These are phyloP conservation scores for Zizania latifolia DNA, from an alignment of 176 grass and related monocot species.

Conservation along the genomic window DNA sequence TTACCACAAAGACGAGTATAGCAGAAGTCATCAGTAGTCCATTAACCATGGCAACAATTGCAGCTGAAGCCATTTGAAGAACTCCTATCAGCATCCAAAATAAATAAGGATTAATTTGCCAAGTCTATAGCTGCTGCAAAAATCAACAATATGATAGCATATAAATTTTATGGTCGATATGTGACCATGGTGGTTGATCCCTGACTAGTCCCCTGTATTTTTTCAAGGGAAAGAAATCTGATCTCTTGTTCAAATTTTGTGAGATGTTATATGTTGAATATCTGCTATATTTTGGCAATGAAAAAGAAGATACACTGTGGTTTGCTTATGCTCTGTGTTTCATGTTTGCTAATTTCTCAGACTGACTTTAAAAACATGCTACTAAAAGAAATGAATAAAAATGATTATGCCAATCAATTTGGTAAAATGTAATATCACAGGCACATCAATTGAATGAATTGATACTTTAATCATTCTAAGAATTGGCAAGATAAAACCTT, in stretches of 20 bases:
- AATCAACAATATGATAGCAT: neutral
- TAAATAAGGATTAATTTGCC: neutral
- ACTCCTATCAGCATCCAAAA: slow-evolving; percentile 46
- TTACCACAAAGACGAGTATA: slow-evolving; percentile 60
- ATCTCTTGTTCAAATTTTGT: neutral
- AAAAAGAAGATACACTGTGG: neutral
- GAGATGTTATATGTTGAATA: neutral
- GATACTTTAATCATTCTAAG: neutral
- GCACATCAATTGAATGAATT: neutral
- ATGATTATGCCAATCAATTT: neutral
- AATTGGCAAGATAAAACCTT: neutral
- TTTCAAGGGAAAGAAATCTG: neutral
- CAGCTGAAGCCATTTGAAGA: slow-evolving; percentile 38
- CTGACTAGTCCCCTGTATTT: neutral
- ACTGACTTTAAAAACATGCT: neutral
- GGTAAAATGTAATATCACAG: neutral
- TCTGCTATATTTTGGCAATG: neutral
- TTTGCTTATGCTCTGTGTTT: neutral
- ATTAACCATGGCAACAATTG: slow-evolving; percentile 32
- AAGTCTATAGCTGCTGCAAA: neutral
- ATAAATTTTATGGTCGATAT: neutral
- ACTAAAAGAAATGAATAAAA: neutral
- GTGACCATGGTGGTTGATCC: neutral
- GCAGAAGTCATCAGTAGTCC: slow-evolving; percentile 53
- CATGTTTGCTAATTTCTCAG: neutral